Evolutionary conservation across 2,329 filamentous ascomycete genomes (phyloP).

Genomic region (Rhytidhysteron rufulum): DNA sequence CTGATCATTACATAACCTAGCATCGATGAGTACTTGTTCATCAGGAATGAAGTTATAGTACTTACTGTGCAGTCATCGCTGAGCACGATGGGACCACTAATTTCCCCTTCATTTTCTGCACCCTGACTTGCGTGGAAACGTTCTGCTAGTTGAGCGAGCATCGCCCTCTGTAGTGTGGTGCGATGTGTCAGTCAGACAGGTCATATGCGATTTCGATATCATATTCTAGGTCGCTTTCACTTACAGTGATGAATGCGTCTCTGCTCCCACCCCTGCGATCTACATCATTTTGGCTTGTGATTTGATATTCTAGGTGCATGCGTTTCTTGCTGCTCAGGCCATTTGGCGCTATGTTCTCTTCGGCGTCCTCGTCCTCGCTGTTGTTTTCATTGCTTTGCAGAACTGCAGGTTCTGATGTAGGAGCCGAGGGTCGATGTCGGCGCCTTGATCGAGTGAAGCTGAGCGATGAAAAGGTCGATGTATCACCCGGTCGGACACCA

Average conservation of each 20-base stretch:
- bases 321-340: slow-evolving; percentile 56
- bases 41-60: background rate
- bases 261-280: slow-evolving; percentile 55
- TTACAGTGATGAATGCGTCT: slow-evolving; percentile 55
- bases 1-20: background rate
- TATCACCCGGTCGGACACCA: slow-evolving; percentile 52
- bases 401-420: slow-evolving; percentile 22
- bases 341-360: slow-evolving; percentile 35
- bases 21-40: background rate
- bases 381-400: slow-evolving; percentile 8
- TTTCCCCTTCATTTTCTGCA: slow-evolving; percentile 15
- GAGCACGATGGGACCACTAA: slow-evolving; percentile 18
- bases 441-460: slow-evolving; percentile 17
- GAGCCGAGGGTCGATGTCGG: slow-evolving; percentile 4
- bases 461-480: slow-evolving; percentile 40
- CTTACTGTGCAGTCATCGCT: slow-evolving; percentile 27
- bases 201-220: no score
- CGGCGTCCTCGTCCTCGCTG: slow-evolving; percentile 28
- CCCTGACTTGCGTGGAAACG: slow-evolving; percentile 26
- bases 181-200: no score
- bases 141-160: slow-evolving; percentile 33
- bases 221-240: slow-evolving; percentile 22
- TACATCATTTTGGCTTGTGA: slow-evolving; percentile 60
- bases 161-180: slow-evolving; percentile 21
- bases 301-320: slow-evolving; percentile 58